Evolutionary conservation across 148 eudicot genomes (phyloP).

Genomic region (Chenopodium formosanum): DNA sequence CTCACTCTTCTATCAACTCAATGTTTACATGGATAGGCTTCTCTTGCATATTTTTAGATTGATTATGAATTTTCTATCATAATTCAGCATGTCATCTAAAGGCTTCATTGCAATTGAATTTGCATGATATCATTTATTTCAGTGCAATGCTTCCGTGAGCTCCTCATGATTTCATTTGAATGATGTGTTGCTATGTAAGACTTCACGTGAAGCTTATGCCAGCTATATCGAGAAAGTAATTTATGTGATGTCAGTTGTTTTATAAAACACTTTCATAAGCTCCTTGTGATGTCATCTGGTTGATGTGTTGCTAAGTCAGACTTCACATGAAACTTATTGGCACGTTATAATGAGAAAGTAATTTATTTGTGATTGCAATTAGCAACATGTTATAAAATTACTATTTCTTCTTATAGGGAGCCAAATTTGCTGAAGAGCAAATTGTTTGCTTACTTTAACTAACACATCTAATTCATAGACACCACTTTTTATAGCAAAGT

Average conservation of each 20-base stretch:
- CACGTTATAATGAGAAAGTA: not conserved
- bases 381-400: not conserved
- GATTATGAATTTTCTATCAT: not conserved
- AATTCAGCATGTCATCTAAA: not conserved
- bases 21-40: not conserved
- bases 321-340: not conserved
- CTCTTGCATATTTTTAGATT: not conserved
- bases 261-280: not conserved
- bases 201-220: not conserved
- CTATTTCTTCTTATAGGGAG: not conserved
- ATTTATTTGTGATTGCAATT: not conserved
- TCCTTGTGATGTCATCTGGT: not conserved
- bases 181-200: not conserved
- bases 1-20: not conserved
- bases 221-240: not conserved
- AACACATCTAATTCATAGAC: not conserved
- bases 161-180: not conserved
- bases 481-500: not conserved
- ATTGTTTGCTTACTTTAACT: not conserved
- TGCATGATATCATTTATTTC: not conserved
- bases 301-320: constrained; percentile 3
- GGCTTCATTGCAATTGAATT: not conserved
- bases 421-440: not conserved
- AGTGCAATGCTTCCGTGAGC: not conserved
- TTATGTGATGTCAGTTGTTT: not conserved